Evolutionary conservation across 1,139 yeast species (phyloP), one percentile per base, ranked within the genome.

Genomic region (Petasospora rhodanensis): DNA sequence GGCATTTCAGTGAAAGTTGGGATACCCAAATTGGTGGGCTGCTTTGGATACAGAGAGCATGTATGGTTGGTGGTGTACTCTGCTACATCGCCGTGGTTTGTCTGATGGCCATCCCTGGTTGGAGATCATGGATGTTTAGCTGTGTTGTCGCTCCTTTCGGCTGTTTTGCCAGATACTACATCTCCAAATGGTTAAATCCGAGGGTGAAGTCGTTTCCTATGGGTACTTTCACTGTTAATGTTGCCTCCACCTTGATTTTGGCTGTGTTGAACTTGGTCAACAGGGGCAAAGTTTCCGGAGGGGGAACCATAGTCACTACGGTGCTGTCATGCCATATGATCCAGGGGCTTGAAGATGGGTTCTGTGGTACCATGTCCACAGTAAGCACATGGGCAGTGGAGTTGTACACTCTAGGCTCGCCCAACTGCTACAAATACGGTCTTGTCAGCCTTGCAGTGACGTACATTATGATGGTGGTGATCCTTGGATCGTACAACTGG

Each of bases 351-450:
- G 66, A 62, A 10, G 72, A 73, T 43, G 96, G 96, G 0, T 80
- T 77, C 42, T 80, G 93, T 52, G 96, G 95, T 0, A 68, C 77
- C 5, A 57, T 84, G 29, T 77, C 91, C 22, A 87, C 96, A 0
- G 73, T 84, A 22, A 78, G 87, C 36, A 80, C 95, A 0, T 80
- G 86, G 47, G 69, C 82, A 4, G 75, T 71, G 20, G 96, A 87
- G 53, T 55, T 84, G 26, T 64, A 64, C 44, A 62, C 61, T 0
- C 48, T 79, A 17, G 45, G 42, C 12, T 26, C 42, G 1, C 41
- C 40, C 16, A 38, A 37, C 10, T 58, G 49, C 44, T 68, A 68
- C 41, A 39, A 29, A 18, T 76, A 76, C 46, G 73, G 65, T 1
- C 16, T 53, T 5, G 30, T 42, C 0, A 66, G 76, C 14, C 43